These are phyloP conservation scores for Fusarium sp. DNA, from an alignment of 2,329 filamentous ascomycete species.

Conservation along the genomic window DNA sequence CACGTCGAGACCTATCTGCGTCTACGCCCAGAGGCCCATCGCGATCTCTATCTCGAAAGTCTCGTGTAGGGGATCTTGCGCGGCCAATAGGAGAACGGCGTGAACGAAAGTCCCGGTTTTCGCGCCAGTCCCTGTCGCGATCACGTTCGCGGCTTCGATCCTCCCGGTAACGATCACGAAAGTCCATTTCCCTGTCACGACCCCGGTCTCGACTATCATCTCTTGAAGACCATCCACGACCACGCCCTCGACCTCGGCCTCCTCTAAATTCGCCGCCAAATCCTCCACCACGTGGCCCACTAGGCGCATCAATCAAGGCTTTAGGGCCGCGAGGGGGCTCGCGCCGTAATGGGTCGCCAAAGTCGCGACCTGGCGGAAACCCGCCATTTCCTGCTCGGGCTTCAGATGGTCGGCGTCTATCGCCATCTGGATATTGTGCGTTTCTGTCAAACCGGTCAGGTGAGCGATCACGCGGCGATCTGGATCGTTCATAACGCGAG, in stretches of 20 bases:
- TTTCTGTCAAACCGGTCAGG: constrained; percentile 71
- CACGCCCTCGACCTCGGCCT: constrained; percentile 63
- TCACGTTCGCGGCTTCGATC: constrained; percentile 70
- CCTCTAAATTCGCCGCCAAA: constrained; percentile 73
- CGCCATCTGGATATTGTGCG: constrained; percentile 69
- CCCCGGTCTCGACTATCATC: constrained; percentile 72
- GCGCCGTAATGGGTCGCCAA: constrained; percentile 66
- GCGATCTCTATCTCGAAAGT: constrained; percentile 70
- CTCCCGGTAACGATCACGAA: constrained; percentile 68
- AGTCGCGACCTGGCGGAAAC: constrained; percentile 72
- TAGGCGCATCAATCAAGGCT: constrained; percentile 77
- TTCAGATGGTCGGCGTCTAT: constrained; percentile 76
- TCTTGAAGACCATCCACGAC: constrained; percentile 65
- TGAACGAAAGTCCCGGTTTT: constrained; percentile 52
- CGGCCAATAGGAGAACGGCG: constrained; percentile 70
- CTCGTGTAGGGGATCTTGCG: constrained; percentile 73
- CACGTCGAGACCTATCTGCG: constrained; percentile 72
- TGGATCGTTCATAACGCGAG: constrained; percentile 68
- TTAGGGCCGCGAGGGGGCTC: constrained; percentile 87
- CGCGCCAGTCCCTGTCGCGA: constrained; percentile 61
- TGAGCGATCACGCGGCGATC: constrained; percentile 75
- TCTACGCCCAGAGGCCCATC: constrained; percentile 73
- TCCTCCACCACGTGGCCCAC: constrained; percentile 73
- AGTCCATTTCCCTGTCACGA: constrained; percentile 70
- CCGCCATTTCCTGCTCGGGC: constrained; percentile 65